A percentile compares a stretch with the other conserved stretches of the same genome.
Conservation (phyloP, 306 rosid species). For the Ormosia emarginata region DNA sequence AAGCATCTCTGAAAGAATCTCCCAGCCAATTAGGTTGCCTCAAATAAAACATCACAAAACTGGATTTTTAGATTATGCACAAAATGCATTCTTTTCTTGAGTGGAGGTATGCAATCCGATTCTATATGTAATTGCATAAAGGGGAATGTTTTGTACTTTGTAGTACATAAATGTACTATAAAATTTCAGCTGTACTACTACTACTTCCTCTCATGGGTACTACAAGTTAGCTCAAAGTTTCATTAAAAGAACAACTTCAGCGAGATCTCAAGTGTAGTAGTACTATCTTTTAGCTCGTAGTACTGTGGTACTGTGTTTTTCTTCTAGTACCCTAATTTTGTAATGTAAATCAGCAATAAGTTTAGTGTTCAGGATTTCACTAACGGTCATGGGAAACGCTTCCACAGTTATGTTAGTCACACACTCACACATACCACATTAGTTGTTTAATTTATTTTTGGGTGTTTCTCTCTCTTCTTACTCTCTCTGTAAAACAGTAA, state of each 20-base stretch:
- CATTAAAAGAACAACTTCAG: neutral
- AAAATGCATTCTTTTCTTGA: neutral
- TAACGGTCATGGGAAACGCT: neutral
- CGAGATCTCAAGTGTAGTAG: conserved; percentile 30
- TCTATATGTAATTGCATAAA: conserved; percentile 13
- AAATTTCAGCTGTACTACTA: conserved; percentile 27
- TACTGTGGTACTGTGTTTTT: conserved; percentile 15
- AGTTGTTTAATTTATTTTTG: too few relatives aligned
- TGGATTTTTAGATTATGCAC: neutral
- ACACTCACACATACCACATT: too few relatives aligned
- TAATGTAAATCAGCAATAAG: neutral
- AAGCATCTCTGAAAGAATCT: neutral
- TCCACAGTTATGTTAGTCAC: too few relatives aligned
- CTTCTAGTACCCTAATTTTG: neutral
- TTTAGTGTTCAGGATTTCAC: neutral
- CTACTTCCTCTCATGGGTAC: conserved; percentile 19
- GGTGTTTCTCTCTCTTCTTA: too few relatives aligned
- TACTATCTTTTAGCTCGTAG: neutral
- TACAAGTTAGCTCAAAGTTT: neutral
- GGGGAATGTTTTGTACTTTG: conserved; percentile 8
- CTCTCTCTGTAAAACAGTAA: too few relatives aligned
- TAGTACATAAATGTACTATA: conserved; percentile 36
- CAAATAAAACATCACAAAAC: neutral
- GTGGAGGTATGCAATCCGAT: neutral
- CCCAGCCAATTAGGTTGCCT: neutral